Evolutionary conservation across 2,329 filamentous ascomycete species (phyloP).

Genomic region (Pseudonectria buxi): DNA sequence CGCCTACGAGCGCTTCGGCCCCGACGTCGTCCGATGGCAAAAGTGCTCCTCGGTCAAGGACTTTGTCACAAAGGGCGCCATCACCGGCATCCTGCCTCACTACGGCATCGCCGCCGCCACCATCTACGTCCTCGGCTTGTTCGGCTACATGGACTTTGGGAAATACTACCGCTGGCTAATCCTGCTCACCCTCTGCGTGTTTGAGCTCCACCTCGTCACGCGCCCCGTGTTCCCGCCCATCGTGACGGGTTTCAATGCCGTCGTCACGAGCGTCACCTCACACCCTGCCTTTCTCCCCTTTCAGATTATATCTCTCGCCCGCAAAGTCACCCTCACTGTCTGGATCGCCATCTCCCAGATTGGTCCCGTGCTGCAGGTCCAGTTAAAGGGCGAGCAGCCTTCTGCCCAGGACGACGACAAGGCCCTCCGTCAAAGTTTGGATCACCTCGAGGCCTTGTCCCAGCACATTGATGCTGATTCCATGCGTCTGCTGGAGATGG

Average conservation of each 20-base stretch:
- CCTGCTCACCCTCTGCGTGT: slow-evolving; percentile 44
- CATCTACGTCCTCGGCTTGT: slow-evolving; percentile 54
- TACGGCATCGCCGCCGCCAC: slow-evolving; percentile 51
- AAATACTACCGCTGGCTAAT: slow-evolving; percentile 60
- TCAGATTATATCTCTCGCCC: slow-evolving; percentile 68
- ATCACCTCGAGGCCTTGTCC: slow-evolving; percentile 56
- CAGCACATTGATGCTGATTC: slow-evolving; percentile 62
- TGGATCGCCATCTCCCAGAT: slow-evolving; percentile 81
- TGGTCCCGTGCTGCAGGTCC: slow-evolving; percentile 54
- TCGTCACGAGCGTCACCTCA: slow-evolving; percentile 30
- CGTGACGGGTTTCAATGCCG: slow-evolving; percentile 40
- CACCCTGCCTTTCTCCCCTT: slow-evolving; percentile 72
- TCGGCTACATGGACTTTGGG: slow-evolving; percentile 63
- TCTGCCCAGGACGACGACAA: slow-evolving; percentile 37
- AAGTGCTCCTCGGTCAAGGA: slow-evolving; percentile 64
- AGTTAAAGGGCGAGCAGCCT: slow-evolving; percentile 20
- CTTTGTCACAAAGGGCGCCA: slow-evolving; percentile 58
- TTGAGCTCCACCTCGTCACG: slow-evolving; percentile 52
- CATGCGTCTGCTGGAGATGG: slow-evolving; percentile 63
- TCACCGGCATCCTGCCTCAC: slow-evolving; percentile 53
- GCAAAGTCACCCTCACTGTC: slow-evolving; percentile 68
- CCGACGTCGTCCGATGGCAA: slow-evolving; percentile 60
- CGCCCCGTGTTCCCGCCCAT: slow-evolving; percentile 44
- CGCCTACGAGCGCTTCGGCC: slow-evolving; percentile 85
- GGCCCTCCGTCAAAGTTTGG: slow-evolving; percentile 54